phyloP scores from a whole-genome alignment of 179 eudicot genomes.

The Actinidia polygama region DNA sequence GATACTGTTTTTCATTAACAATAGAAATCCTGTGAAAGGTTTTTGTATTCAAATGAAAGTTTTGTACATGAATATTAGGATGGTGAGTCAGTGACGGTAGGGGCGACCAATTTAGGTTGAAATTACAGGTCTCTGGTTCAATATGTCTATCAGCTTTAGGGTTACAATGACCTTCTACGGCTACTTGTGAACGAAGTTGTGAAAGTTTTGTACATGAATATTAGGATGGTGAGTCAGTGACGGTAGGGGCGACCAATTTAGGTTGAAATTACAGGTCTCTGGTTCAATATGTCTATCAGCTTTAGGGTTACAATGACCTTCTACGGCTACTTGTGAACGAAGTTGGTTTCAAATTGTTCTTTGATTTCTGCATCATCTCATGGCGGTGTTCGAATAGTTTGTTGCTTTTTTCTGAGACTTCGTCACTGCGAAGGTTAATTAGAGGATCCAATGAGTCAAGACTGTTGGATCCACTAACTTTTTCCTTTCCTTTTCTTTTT shows the following conservation, averaged over 20 bases:
- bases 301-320: no score
- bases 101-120: neutral
- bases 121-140: neutral
- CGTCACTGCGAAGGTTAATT: neutral
- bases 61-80: neutral
- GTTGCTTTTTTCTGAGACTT: neutral
- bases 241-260: neutral
- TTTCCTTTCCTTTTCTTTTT: neutral
- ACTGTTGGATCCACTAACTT: neutral
- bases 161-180: no score
- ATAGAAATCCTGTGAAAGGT: neutral
- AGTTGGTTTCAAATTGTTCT: neutral
- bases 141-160: no score
- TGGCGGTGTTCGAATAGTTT: neutral
- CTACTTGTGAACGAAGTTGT: neutral
- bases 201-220: neutral
- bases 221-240: neutral
- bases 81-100: neutral
- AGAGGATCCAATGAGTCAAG: neutral
- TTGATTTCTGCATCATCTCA: neutral
- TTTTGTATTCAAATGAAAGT: conserved; percentile 1
- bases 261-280: neutral
- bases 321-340: neutral
- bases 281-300: neutral
- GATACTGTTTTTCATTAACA: neutral